Evolutionary conservation across 139 green algal genomes (phyloP), one percentile per base, ranked within the genome.

Genomic region (Yamagishiella unicocca): DNA sequence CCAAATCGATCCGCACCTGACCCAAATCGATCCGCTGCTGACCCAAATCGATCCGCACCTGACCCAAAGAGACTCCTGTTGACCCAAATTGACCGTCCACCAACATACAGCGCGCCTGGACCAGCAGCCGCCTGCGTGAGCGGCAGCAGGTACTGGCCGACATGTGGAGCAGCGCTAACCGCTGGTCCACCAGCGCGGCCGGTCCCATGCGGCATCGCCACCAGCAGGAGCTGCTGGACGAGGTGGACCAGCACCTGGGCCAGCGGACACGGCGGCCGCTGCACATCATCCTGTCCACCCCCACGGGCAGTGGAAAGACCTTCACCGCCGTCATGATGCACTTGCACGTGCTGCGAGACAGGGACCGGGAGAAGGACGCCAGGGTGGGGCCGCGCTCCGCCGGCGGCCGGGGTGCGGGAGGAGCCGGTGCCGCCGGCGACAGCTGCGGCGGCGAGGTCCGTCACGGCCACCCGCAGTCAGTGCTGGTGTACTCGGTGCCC

Each of bases 261-360:
- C 37, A 14, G 19, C 21, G 31, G n/a, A 12, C 4, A 6, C 55
- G 50, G 25, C 79, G n/a, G 29, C 74, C 87, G 42, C 55, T 91
- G 4, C 73, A 85, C 68, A 62, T 94, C 24, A 92, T 94, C 84
- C 84, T 94, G n/a, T 91, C 87, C 14, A 92, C 89, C 0, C 91
- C 89, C 42, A 92, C 77, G 24, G 91, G 91, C 70, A 89, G 74
- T 38, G 91, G 91, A 78, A 94, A 94, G 89, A 94, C 91, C 66
- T 94, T 94, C 82, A 92, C 89, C 2, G 91, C 91, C 24, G 73
- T 94, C 43, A 90, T 94, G 88, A 38, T 91, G 87, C 84, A 93
- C n/a, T 74, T 92, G 64, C 87, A 92, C 19, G 43, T 94, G 83
- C 82, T 94, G 29, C 70, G 40, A 1, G 38, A 78, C 17, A 38